Conservation (phyloP, 352 stramenopile genomes). For the Phytophthora tentaculata region DNA sequence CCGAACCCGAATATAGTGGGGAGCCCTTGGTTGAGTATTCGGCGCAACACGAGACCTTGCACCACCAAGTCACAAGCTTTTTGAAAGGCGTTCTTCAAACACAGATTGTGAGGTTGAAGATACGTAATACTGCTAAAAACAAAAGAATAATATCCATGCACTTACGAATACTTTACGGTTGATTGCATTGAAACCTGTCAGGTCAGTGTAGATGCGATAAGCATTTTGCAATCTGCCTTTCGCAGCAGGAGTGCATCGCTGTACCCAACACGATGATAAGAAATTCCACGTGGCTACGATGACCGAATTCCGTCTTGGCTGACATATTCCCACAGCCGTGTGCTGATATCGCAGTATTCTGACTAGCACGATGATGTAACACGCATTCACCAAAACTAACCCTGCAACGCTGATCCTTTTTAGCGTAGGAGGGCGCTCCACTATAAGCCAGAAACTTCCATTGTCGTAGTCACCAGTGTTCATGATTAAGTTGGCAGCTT, state of each 20-base stretch:
- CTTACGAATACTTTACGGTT: slow-evolving; percentile 37
- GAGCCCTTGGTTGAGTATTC: slow-evolving; percentile 31
- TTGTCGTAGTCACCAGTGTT: slow-evolving; percentile 42
- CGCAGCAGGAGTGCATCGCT: neutral
- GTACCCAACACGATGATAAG: slow-evolving; percentile 6
- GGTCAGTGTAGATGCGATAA: slow-evolving; percentile 15
- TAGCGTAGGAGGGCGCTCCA: slow-evolving; percentile 4
- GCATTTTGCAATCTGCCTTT: neutral
- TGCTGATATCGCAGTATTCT: slow-evolving; percentile 4
- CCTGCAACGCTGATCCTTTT: slow-evolving; percentile 19
- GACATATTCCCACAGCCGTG: neutral
- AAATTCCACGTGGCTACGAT: neutral
- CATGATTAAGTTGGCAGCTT: slow-evolving; percentile 47
- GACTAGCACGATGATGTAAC: slow-evolving; percentile 7
- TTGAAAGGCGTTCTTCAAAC: slow-evolving; percentile 35
- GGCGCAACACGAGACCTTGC: slow-evolving; percentile 23
- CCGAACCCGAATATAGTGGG: slow-evolving; percentile 26
- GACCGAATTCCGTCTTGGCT: neutral
- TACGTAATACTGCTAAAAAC: too few species aligned
- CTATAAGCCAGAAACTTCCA: slow-evolving; percentile 45
- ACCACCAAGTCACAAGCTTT: slow-evolving; percentile 39
- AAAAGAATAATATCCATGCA: too few species aligned
- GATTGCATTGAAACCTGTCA: slow-evolving; percentile 28
- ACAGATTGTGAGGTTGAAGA: too few species aligned
- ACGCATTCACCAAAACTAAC: slow-evolving; percentile 14